A percentile compares a stretch with the other conserved stretches of the same genome.
These are phyloP conservation scores for Citrus sinensis DNA, from an alignment of 345 rosid genomes.

Conservation along the genomic window DVS_A1.0 CM039167.1:29250001-29250500, in stretches of 20 bases:
- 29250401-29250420: background rate
- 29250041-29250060: constrained; percentile 58
- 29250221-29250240: background rate
- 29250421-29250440: background rate
- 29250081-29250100: constrained; percentile 78
- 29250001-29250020: constrained; percentile 95
- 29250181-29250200: background rate
- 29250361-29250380: background rate
- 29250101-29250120: constrained; percentile 80
- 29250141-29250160: background rate
- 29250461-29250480: constrained; percentile 79
- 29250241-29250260: background rate
- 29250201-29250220: background rate
- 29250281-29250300: background rate
- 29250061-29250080: constrained; percentile 84
- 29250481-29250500: constrained; percentile 87
- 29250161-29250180: background rate
- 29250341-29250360: background rate
- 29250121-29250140: constrained; percentile 49
- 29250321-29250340: background rate
- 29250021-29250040: constrained; percentile 50
- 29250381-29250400: background rate
- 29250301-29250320: background rate
- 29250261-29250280: background rate
- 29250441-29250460: constrained; percentile 2